Conservation (phyloP, 2,329 filamentous ascomycete species). For the Xylaria multiplex region DNA sequence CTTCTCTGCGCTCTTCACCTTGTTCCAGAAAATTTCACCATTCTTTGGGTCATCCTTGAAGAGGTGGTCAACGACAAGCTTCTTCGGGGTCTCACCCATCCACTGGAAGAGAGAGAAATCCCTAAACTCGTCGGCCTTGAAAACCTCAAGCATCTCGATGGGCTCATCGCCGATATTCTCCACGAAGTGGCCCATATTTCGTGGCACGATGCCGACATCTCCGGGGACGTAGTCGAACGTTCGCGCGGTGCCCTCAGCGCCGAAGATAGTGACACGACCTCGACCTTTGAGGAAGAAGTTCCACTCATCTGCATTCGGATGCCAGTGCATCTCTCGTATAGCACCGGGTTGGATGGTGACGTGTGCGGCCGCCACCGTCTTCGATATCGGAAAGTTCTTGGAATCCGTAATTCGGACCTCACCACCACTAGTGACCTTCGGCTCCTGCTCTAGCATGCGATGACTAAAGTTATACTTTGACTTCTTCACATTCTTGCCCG, state of each 20-base stretch:
- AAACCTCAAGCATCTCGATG: slow-evolving; percentile 79
- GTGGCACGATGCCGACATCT: slow-evolving; percentile 80
- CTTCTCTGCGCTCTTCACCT: slow-evolving; percentile 70
- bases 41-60: slow-evolving; percentile 70
- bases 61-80: slow-evolving; percentile 72
- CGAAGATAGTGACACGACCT: slow-evolving; percentile 79
- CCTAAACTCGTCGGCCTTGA: slow-evolving; percentile 75
- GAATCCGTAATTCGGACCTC: slow-evolving; percentile 79
- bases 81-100: slow-evolving; percentile 76
- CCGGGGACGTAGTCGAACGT: slow-evolving; percentile 81
- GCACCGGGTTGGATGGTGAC: slow-evolving; percentile 76
- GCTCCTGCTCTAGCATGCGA: slow-evolving; percentile 75
- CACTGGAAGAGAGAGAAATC: slow-evolving; percentile 80
- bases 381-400: slow-evolving; percentile 78
- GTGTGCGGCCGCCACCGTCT: slow-evolving; percentile 77
- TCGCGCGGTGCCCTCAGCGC: slow-evolving; percentile 71
- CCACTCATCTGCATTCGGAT: slow-evolving; percentile 82
- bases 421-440: slow-evolving; percentile 73
- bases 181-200: slow-evolving; percentile 83
- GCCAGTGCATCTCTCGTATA: slow-evolving; percentile 85
- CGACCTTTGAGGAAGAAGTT: slow-evolving; percentile 79
- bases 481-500: slow-evolving; percentile 69
- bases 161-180: slow-evolving; percentile 83
- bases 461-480: slow-evolving; percentile 77
- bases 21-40: slow-evolving; percentile 69